phyloP scores from a whole-genome alignment of 371 early-diverging fungal species.

The Mucor ambiguus region DNA sequence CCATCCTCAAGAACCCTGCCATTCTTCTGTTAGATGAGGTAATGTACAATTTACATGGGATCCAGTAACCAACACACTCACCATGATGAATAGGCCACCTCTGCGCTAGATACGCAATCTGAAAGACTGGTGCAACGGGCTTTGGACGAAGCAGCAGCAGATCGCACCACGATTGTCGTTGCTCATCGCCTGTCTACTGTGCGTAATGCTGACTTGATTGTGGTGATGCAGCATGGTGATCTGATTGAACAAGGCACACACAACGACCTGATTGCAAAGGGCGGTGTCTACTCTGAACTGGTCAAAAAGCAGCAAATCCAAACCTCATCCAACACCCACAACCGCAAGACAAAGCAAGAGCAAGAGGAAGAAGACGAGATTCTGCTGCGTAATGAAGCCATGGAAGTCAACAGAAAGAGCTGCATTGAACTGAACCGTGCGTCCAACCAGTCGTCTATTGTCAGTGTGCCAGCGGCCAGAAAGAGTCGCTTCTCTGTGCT shows the following conservation, averaged over 20 bases:
- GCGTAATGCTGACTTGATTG: conserved; percentile 82
- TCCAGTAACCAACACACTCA: background rate
- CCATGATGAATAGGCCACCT: conserved; percentile 57
- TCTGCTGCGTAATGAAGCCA: conserved; percentile 5
- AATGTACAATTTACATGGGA: background rate
- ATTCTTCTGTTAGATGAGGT: conserved; percentile 48
- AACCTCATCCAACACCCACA: background rate
- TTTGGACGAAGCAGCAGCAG: conserved; percentile 71
- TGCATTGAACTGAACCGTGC: conserved; percentile 1
- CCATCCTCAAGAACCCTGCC: conserved; percentile 46
- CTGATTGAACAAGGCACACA: conserved; percentile 78
- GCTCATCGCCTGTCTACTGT: conserved; percentile 89
- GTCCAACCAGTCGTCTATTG: background rate
- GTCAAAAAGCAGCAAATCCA: conserved; percentile 57
- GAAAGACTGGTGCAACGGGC: conserved; percentile 84
- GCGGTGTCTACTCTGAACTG: conserved; percentile 58
- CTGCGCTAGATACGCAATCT: conserved; percentile 76
- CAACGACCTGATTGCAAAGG: conserved; percentile 53
- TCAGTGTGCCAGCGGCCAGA: conserved; percentile 7
- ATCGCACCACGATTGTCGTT: conserved; percentile 90
- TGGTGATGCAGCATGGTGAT: conserved; percentile 74
- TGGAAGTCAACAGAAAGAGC: conserved; percentile 14
- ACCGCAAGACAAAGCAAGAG: background rate
- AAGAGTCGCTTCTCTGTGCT: conserved; percentile 11
- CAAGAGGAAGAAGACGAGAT: background rate